phyloP scores from a whole-genome alignment of 768 basidiomycete species.

The Boletus subparvulus region DNA sequence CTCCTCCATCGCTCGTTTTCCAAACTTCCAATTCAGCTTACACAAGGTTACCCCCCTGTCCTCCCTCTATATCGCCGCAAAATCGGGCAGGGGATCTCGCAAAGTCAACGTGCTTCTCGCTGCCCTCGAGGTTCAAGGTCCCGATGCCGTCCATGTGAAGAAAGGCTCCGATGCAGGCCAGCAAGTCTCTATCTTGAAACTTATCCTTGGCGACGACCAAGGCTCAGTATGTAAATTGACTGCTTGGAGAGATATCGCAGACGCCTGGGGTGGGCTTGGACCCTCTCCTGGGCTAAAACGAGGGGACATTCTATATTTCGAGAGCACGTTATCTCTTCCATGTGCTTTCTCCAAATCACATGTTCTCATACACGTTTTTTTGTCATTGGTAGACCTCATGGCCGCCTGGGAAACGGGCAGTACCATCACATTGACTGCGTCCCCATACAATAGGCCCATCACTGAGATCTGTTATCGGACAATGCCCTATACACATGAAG shows the following conservation, averaged over 20 bases:
- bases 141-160: slow-evolving; percentile 64
- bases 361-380: slow-evolving; percentile 19
- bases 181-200: slow-evolving; percentile 63
- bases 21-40: slow-evolving; percentile 70
- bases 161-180: slow-evolving; percentile 69
- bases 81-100: slow-evolving; percentile 38
- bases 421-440: slow-evolving; percentile 60
- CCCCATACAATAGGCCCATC: slow-evolving; percentile 60
- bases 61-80: slow-evolving; percentile 29
- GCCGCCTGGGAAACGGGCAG: slow-evolving; percentile 45
- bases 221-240: slow-evolving; percentile 69
- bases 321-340: slow-evolving; percentile 49
- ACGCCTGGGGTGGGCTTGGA: slow-evolving; percentile 59
- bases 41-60: slow-evolving; percentile 57
- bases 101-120: slow-evolving; percentile 64
- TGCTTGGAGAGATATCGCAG: slow-evolving; percentile 77
- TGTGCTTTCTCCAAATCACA: slow-evolving; percentile 10
- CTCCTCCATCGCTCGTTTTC: slow-evolving; percentile 72
- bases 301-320: slow-evolving; percentile 70
- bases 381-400: slow-evolving; percentile 47
- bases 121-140: slow-evolving; percentile 74
- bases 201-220: slow-evolving; percentile 73
- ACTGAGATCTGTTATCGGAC: slow-evolving; percentile 77
- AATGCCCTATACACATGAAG: slow-evolving; percentile 62
- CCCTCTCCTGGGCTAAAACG: slow-evolving; percentile 50